phyloP scores from a whole-genome alignment of 31 red algal genomes.

The Porphyra umbilicalis region DNA sequence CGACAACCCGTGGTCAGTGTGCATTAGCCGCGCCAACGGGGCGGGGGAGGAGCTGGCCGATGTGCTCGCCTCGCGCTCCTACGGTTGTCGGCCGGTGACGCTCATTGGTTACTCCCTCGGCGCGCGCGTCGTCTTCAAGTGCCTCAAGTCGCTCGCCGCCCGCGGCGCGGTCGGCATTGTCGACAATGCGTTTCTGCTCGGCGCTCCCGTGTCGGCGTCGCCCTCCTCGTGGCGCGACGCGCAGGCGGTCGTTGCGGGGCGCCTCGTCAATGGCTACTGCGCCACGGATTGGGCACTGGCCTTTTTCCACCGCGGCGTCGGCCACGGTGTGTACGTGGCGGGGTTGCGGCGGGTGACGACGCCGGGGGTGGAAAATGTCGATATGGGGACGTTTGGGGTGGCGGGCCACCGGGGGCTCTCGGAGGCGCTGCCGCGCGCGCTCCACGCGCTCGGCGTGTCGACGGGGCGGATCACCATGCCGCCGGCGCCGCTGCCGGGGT shows the following conservation, averaged over 20 bases:
- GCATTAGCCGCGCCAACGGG: slow-evolving; percentile 70
- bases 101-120: slow-evolving; percentile 92
- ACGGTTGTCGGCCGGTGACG: slow-evolving; percentile 83
- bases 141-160: slow-evolving; percentile 70
- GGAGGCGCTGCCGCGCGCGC: slow-evolving; percentile 62
- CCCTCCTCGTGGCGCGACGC: slow-evolving; percentile 70
- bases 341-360: slow-evolving; percentile 56
- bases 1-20: slow-evolving; percentile 91
- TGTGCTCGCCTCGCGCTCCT: slow-evolving; percentile 73
- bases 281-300: slow-evolving; percentile 91
- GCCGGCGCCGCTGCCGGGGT: slow-evolving; percentile 37
- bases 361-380: slow-evolving; percentile 77
- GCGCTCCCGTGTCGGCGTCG: slow-evolving; percentile 76
- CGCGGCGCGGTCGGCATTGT: slow-evolving; percentile 69
- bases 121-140: slow-evolving; percentile 90
- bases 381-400: slow-evolving; percentile 76
- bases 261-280: slow-evolving; percentile 84
- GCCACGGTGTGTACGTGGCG: slow-evolving; percentile 67
- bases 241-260: slow-evolving; percentile 52
- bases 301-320: slow-evolving; percentile 88
- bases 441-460: slow-evolving; percentile 75
- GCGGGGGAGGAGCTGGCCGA: slow-evolving; percentile 91
- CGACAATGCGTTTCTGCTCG: slow-evolving; percentile 90
- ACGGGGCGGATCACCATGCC: slow-evolving; percentile 77
- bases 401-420: slow-evolving; percentile 77